Evolutionary conservation across 176 grass and related monocot genomes (phyloP), one percentile per base, ranked within the genome.

Genomic region (Avena sativa): DNA sequence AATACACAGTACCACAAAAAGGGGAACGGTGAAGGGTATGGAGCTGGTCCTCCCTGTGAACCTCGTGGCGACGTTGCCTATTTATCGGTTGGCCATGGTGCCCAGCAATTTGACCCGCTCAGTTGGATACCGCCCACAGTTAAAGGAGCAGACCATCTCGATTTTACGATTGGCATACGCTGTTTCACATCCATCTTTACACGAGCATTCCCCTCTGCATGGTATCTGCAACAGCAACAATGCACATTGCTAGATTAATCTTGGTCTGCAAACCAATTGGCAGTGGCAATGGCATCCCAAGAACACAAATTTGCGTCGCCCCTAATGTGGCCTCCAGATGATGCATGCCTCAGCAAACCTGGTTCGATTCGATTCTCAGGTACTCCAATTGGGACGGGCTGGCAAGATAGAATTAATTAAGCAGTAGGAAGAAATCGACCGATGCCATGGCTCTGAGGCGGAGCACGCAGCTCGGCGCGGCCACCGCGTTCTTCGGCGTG

Each of bases 391-490:
- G 88, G 34, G 12, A 12, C 47, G 12, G 50, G 66, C 15, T 13
- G 20, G 19, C 1, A 38, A 53, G 25, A 8, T 40, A 19, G 4
- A 74, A 47, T 13, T 1, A 44, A 20, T 26, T 26, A 21, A 72
- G 20, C 21, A 85, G 25, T 13, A 23, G 56, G 14, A 26, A 70
- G 4, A 5, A 62, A 6, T 64, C 65, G 12, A 13, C n/a, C 26
- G 44, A 71, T 23, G 75, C 65, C 89, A 86, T 90, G 87, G 87
- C 91, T 63, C 34, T 81, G n/a, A 88, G 59, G 63, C 82, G 86
- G 32, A 88, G 55, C 32, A 15, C 72, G 44, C 87, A 81, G 58
- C 15, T 91, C 57, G 43, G 19, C 58, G 10, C 85, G 44, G 50
- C 65, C 78, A 82, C 74, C 30, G 44, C 59, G 23, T 76, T 76